A percentile compares a stretch with the other conserved stretches of the same genome.
These are phyloP conservation scores for Monilinia fructicola DNA, from an alignment of 2,329 filamentous ascomycete genomes.

Conservation along the genomic window DNA sequence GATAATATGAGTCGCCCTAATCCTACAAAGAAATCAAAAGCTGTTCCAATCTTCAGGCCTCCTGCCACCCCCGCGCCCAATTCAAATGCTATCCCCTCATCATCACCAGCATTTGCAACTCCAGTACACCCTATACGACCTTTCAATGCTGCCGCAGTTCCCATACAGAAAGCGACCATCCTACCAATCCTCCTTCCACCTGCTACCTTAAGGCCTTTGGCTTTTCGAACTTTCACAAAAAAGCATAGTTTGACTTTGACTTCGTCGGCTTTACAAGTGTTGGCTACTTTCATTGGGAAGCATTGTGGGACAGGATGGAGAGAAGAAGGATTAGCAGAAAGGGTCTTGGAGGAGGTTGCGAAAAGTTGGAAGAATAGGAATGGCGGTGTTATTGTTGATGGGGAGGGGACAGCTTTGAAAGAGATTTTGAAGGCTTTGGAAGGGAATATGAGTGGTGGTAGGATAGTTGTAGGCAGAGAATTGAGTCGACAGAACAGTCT, in stretches of 20 bases:
- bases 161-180: slow-evolving; percentile 49
- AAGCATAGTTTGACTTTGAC: slow-evolving; percentile 94
- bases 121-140: slow-evolving; percentile 76
- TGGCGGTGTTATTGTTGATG: slow-evolving; percentile 88
- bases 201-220: slow-evolving; percentile 80
- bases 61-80: slow-evolving; percentile 33
- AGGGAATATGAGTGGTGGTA: slow-evolving; percentile 85
- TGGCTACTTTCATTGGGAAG: slow-evolving; percentile 87
- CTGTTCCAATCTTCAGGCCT: slow-evolving; percentile 36
- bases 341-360: slow-evolving; percentile 87
- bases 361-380: slow-evolving; percentile 88
- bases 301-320: slow-evolving; percentile 96
- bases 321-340: slow-evolving; percentile 89
- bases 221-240: slow-evolving; percentile 94
- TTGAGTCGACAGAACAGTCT: slow-evolving; percentile 65
- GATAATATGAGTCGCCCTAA: slow-evolving; percentile 35
- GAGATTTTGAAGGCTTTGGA: slow-evolving; percentile 82
- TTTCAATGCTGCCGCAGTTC: slow-evolving; percentile 43
- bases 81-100: slow-evolving; percentile 71
- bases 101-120: slow-evolving; percentile 86
- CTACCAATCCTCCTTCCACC: slow-evolving; percentile 88
- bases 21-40: slow-evolving; percentile 32
- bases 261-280: slow-evolving; percentile 77
- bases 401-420: slow-evolving; percentile 71
- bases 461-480: slow-evolving; percentile 55